Conservation (phyloP, 2,329 filamentous ascomycete species). For the Eutypa lata region DNA sequence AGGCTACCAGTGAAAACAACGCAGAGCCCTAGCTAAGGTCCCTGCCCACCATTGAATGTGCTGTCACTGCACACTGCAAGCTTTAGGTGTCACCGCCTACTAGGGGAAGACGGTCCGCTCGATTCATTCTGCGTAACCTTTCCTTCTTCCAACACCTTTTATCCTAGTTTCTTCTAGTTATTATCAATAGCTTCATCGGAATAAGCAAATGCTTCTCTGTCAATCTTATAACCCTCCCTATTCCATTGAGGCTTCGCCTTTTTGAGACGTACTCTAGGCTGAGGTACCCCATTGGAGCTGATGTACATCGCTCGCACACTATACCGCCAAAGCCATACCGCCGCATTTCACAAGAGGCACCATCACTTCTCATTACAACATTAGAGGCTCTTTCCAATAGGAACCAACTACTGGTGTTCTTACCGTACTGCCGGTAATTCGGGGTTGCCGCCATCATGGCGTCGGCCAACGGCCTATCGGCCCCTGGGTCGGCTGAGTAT, state of each 20-base stretch:
- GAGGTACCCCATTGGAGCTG: too few species aligned
- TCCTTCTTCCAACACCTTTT: not conserved
- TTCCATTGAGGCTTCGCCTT: too few species aligned
- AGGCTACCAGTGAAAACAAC: not conserved
- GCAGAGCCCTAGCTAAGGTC: constrained; percentile 7
- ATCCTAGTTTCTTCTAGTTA: not conserved
- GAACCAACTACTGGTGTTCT: not conserved
- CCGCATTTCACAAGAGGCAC: too few species aligned
- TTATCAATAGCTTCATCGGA: too few species aligned
- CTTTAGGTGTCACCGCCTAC: not conserved
- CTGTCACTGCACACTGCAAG: constrained; percentile 9
- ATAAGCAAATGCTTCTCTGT: too few species aligned
- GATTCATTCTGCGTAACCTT: not conserved
- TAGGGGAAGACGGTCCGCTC: not conserved
- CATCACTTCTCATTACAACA: too few species aligned
- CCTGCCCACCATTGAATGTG: constrained; percentile 5
- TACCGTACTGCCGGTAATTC: not conserved
- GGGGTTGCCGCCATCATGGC: constrained; percentile 51
- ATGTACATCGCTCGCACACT: too few species aligned
- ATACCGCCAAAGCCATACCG: too few species aligned
- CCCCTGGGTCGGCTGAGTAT: constrained; percentile 71
- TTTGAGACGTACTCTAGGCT: too few species aligned
- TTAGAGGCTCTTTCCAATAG: too few species aligned
- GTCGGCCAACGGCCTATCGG: constrained; percentile 59
- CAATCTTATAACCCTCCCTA: too few species aligned